Evolutionary conservation across 129 eudicot species (phyloP), one percentile per base, ranked within the genome.

Genomic region (Ambrosia artemisiifolia): DNA sequence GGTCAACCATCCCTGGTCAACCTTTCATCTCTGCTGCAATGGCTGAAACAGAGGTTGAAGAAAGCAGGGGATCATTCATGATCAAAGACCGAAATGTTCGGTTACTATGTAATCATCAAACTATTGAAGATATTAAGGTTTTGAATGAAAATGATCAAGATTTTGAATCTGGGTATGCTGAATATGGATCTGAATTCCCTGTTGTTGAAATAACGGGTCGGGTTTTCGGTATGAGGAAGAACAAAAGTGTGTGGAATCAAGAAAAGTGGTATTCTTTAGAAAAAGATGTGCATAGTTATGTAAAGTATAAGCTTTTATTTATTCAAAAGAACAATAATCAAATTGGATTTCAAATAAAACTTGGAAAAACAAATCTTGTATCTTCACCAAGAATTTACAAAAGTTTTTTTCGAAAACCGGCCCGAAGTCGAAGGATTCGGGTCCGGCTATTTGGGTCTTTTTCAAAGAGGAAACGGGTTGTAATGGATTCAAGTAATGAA

Each of bases 61-160:
- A 95, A 77, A 95, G 99, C 85, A 88, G 99, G 47, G 99, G 99
- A 83, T 95, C 99, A 50, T 95, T 95, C 71, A 80, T 87, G 44
- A 69, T 95, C 40, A 88, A 81, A 28, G 97, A 95, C 63, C 82
- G 55, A 50, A 67, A 86, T 46, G 72, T 88, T 44, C 87, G 77
- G 38, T 38, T 81, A 50, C 76, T 85, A 46, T 95, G 97, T 78
- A 76, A 84, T 73, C 92, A 85, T 76, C 99, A 95, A 70, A 90
- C 87, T 5, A 73, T 95, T 38, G 99, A 95, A 5, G 85, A 83
- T 47, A 78, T 95, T 16, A 75, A 79, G 9, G 65, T 81, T 20
- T 54, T 43, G 49, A 77, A 83, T 7, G 76, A 19, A 46, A 49
- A 85, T 42, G 79, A 88, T 80, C 85, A 79, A 38, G 76, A 75